Conservation (phyloP, 2,329 filamentous ascomycete species). For the Colletotrichum cuscutae region DNA sequence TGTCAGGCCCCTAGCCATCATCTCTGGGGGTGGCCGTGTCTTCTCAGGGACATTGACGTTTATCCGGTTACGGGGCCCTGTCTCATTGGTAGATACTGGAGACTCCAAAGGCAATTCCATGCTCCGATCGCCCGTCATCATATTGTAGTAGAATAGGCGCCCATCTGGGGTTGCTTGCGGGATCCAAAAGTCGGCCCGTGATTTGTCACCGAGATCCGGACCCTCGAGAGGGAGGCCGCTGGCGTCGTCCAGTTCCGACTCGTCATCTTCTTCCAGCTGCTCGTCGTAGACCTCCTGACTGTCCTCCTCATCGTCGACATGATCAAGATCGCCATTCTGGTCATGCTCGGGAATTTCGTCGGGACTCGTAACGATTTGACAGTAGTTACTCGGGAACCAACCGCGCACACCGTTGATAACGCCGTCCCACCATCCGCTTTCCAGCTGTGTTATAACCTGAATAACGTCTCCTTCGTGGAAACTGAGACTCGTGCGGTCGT, state of each 20-base stretch:
- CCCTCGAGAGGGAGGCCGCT: slow-evolving; percentile 76
- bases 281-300: slow-evolving; percentile 74
- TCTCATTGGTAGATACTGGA: slow-evolving; percentile 81
- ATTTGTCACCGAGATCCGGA: slow-evolving; percentile 70
- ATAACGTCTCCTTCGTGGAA: slow-evolving; percentile 98
- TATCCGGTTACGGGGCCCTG: slow-evolving; percentile 86
- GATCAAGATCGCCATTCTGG: slow-evolving; percentile 64
- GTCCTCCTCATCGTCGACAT: slow-evolving; percentile 70
- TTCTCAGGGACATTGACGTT: slow-evolving; percentile 90
- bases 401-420: slow-evolving; percentile 96
- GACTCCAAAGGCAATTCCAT: slow-evolving; percentile 96
- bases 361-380: slow-evolving; percentile 82
- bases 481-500: slow-evolving; percentile 95
- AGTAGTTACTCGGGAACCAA: slow-evolving; percentile 99
- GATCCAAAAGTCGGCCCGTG: slow-evolving; percentile 97
- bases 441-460: slow-evolving; percentile 92
- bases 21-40: slow-evolving; percentile 87
- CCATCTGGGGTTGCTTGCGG: slow-evolving; percentile 96
- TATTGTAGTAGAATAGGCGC: slow-evolving; percentile 97
- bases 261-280: slow-evolving; percentile 73
- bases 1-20: slow-evolving; percentile 85
- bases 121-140: slow-evolving; percentile 92
- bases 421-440: slow-evolving; percentile 99
- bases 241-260: slow-evolving; percentile 68
- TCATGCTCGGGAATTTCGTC: slow-evolving; percentile 76